These are phyloP conservation scores for Fragaria iinumae DNA, from an alignment of 306 rosid species.

Conservation along the genomic window DNA sequence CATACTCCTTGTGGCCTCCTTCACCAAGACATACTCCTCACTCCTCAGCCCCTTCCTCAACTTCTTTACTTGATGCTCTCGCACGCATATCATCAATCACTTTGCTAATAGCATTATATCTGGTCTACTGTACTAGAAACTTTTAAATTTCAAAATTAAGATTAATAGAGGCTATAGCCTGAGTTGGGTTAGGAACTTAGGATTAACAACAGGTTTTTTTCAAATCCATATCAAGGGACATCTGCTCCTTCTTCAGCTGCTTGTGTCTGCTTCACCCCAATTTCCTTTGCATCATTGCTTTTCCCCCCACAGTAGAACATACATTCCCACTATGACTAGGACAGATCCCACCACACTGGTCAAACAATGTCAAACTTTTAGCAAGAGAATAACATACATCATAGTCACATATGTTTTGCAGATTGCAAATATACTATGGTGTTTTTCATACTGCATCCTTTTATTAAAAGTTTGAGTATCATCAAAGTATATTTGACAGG, in stretches of 20 bases:
- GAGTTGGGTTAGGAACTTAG: neutral
- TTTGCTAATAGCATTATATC: neutral
- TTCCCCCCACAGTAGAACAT: conserved; percentile 81
- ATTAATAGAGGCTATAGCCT: neutral
- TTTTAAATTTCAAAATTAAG: neutral
- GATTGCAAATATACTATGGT: neutral
- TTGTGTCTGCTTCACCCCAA: conserved; percentile 34
- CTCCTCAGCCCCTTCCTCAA: conserved; percentile 45
- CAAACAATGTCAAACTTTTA: conserved; percentile 27
- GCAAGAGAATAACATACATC: neutral
- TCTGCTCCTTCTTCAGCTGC: conserved; percentile 41
- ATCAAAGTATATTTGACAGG: neutral
- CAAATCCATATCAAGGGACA: conserved; percentile 14
- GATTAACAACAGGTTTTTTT: neutral
- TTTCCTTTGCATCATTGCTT: conserved; percentile 40
- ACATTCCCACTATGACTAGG: conserved; percentile 77
- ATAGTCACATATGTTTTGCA: neutral
- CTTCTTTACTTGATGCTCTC: conserved; percentile 61
- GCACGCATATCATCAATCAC: neutral
- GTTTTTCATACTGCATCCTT: neutral
- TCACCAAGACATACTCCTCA: conserved; percentile 43
- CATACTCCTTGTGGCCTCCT: conserved; percentile 52
- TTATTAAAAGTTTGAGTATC: neutral
- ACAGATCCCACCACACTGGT: conserved; percentile 72
- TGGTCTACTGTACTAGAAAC: neutral